Evolutionary conservation across 192 early-diverging fungal species (phyloP).

Genomic region (Haplosporangium gracile): DNA sequence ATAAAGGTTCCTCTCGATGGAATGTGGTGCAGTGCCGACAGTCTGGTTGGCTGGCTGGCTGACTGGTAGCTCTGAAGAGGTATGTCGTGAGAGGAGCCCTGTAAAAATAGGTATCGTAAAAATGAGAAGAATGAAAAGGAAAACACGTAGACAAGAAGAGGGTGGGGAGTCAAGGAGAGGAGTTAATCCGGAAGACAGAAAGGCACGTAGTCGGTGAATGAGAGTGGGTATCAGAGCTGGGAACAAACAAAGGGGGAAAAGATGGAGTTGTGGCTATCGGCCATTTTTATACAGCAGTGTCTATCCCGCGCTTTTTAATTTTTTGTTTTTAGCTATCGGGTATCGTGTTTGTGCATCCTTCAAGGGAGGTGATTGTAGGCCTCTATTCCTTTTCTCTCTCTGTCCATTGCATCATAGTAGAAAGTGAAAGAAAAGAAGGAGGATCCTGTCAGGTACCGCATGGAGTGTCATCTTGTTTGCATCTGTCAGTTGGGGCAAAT

Average conservation of each 20-base stretch:
- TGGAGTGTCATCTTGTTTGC: not conserved
- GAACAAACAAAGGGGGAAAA: not conserved
- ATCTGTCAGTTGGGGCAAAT: not conserved
- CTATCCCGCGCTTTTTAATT: not conserved
- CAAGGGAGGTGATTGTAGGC: not conserved
- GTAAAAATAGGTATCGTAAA: slow-evolving; percentile 3
- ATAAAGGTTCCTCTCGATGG: slow-evolving; percentile 1
- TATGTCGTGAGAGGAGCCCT: not conserved
- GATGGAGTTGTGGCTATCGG: not conserved
- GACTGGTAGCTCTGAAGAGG: not conserved
- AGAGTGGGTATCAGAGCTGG: not conserved
- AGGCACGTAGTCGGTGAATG: not conserved
- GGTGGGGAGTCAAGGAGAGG: not conserved
- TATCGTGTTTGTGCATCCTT: no score
- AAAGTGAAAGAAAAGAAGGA: not conserved
- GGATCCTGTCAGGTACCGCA: not conserved
- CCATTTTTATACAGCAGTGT: not conserved
- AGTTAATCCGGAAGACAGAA: not conserved
- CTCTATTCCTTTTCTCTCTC: not conserved
- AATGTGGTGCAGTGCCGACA: not conserved
- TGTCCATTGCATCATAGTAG: not conserved
- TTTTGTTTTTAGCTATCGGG: not conserved
- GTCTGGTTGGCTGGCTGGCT: not conserved
- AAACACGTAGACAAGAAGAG: not conserved
- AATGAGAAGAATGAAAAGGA: not conserved